Percentiles rank a stretch among this genome's conserved stretches.
Conservation (phyloP, 1,139 yeast genomes). For the Geotrichum phurueaensis region DNA sequence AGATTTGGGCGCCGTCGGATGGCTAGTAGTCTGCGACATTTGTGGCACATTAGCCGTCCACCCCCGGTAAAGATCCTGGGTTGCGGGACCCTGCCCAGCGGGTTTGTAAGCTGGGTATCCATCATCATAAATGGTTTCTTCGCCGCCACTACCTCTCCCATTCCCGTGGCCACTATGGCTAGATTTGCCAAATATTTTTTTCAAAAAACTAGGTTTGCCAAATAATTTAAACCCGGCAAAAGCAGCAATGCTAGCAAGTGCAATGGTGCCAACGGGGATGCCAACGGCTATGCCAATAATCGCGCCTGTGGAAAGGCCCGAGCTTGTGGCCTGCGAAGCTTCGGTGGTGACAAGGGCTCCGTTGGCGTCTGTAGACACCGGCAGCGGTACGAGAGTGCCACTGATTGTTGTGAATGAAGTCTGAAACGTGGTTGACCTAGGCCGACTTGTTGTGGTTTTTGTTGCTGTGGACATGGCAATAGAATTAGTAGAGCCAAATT, state of each 20-base stretch:
- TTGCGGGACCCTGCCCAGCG: neutral
- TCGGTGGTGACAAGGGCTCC: neutral
- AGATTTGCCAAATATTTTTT: neutral
- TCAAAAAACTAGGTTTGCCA: neutral
- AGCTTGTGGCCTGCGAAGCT: neutral
- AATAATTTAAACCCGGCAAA: neutral
- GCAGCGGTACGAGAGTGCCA: neutral
- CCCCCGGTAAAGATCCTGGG: neutral
- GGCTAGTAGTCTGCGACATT: neutral
- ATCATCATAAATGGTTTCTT: neutral
- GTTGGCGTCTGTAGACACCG: neutral
- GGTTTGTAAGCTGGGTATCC: neutral
- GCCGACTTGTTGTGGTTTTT: neutral
- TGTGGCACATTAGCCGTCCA: neutral
- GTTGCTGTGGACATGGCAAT: neutral
- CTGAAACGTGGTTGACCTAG: neutral
- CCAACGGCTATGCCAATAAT: slow-evolving; percentile 21
- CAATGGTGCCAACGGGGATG: slow-evolving; percentile 18
- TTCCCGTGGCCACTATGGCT: too few relatives aligned
- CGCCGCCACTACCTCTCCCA: neutral
- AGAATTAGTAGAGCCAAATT: neutral
- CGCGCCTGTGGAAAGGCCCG: slow-evolving; percentile 19
- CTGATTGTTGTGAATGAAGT: neutral
- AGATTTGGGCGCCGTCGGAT: too few relatives aligned
- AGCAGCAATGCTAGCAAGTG: slow-evolving; percentile 4